Percentiles rank a stretch among this genome's conserved stretches.
These are phyloP conservation scores for Myxozyma neotropica DNA, from an alignment of 805 yeast species.

Conservation along the genomic window DNA sequence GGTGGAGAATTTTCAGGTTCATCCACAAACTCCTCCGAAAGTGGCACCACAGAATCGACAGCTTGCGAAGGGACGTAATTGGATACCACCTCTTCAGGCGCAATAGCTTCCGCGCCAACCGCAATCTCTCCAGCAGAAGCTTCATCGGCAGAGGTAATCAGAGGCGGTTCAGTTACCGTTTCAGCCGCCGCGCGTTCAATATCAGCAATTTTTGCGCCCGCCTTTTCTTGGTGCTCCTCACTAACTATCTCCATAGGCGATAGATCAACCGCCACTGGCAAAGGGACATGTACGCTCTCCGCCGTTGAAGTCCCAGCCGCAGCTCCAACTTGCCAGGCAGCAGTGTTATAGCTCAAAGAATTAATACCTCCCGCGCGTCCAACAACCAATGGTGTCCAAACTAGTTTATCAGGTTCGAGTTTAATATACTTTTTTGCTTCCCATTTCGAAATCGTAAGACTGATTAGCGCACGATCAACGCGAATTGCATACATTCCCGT, in stretches of 20 bases:
- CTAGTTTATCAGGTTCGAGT: conserved; percentile 55
- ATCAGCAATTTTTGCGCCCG: background rate
- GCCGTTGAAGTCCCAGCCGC: conserved; percentile 2
- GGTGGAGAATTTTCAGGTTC: too few species aligned
- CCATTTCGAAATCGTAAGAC: conserved; percentile 53
- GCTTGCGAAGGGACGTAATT: too few species aligned
- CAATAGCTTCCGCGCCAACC: too few species aligned
- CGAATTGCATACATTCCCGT: conserved; percentile 58
- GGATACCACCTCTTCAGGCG: too few species aligned
- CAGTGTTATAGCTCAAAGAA: conserved; percentile 19
- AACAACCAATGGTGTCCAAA: conserved; percentile 83
- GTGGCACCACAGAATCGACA: too few species aligned
- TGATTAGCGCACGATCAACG: conserved; percentile 52
- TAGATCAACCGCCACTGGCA: background rate
- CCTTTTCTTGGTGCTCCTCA: background rate
- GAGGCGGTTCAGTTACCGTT: too few species aligned
- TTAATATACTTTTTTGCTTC: conserved; percentile 54
- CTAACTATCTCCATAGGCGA: background rate
- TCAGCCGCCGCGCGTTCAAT: too few species aligned
- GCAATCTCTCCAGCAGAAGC: too few species aligned
- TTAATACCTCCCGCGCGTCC: conserved; percentile 83
- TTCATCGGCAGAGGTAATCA: too few species aligned
- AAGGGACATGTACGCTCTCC: background rate
- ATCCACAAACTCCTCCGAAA: too few species aligned
- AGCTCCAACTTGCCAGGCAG: conserved; percentile 15